A percentile compares a stretch with the other conserved stretches of the same genome.
Conservation (phyloP, 2,329 filamentous ascomycete species). For the Mollisiaceae sp. region DNA sequence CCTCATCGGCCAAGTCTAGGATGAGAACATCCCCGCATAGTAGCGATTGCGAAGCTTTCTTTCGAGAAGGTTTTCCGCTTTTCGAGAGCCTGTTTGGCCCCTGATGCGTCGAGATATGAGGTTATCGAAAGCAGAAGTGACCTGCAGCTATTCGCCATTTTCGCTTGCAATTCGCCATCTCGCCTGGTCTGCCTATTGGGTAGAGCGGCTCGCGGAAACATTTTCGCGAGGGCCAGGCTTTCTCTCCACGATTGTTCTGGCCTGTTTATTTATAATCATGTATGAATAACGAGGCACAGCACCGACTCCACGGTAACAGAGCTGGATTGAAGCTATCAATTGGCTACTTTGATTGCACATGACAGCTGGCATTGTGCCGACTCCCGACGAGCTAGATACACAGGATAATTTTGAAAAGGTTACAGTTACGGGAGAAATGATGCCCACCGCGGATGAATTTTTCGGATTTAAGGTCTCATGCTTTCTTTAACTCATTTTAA, state of each 20-base stretch:
- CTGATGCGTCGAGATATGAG: background rate
- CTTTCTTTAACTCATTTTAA: too few species aligned
- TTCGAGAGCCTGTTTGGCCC: background rate
- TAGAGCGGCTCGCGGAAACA: background rate
- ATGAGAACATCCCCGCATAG: background rate
- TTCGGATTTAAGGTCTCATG: too few species aligned
- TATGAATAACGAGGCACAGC: background rate
- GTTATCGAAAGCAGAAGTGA: background rate
- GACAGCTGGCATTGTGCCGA: background rate
- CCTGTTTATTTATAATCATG: constrained; percentile 4
- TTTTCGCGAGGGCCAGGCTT: background rate
- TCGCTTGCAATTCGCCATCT: constrained; percentile 10
- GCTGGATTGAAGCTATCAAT: background rate
- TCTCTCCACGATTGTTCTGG: background rate
- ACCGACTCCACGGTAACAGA: background rate
- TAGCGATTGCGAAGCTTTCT: background rate
- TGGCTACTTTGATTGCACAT: background rate
- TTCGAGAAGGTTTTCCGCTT: background rate
- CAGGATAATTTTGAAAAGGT: too few species aligned
- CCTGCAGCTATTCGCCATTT: constrained; percentile 8
- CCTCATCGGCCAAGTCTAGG: constrained; percentile 11
- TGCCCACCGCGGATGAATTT: too few species aligned
- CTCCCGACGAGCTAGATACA: background rate
- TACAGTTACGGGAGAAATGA: too few species aligned
- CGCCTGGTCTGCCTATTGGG: background rate